These are phyloP conservation scores for Candida andamanensis DNA, from an alignment of 805 yeast genomes.

Conservation along the genomic window DNA sequence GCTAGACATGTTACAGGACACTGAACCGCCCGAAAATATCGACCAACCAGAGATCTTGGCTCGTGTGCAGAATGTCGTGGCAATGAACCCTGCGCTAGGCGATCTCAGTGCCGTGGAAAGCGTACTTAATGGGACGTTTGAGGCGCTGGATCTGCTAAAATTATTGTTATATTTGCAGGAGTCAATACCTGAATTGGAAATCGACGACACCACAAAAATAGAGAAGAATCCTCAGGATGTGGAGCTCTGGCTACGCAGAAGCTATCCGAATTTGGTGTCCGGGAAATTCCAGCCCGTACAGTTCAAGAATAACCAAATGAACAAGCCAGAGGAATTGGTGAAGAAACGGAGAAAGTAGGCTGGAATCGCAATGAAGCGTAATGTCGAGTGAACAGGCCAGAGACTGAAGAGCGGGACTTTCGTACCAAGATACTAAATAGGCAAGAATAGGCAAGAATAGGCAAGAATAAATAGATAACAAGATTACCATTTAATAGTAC, in stretches of 20 bases:
- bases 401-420: slow-evolving; percentile 6
- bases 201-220: slow-evolving; percentile 30
- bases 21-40: slow-evolving; percentile 8
- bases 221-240: slow-evolving; percentile 38
- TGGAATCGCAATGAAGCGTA: too few relatives aligned
- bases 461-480: too few relatives aligned
- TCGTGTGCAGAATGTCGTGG: slow-evolving; percentile 20
- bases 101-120: too few relatives aligned
- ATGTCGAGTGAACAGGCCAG: too few relatives aligned
- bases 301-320: slow-evolving; percentile 17
- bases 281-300: slow-evolving; percentile 31
- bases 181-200: slow-evolving; percentile 29
- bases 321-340: slow-evolving; percentile 11
- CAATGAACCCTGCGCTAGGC: slow-evolving; percentile 18
- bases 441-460: too few relatives aligned
- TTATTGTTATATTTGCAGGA: slow-evolving; percentile 30
- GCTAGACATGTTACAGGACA: slow-evolving; percentile 18
- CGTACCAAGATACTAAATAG: too few relatives aligned
- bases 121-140: too few relatives aligned
- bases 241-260: slow-evolving; percentile 35
- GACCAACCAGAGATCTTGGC: slow-evolving; percentile 4
- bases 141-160: slow-evolving; percentile 15
- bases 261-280: slow-evolving; percentile 28
- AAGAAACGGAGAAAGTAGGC: slow-evolving; percentile 8
- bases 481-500: too few relatives aligned